A percentile compares a stretch with the other conserved stretches of the same genome.
Evolutionary conservation across 805 yeast genomes (phyloP).

Genomic region (Barnettozyma salicaria): DNA sequence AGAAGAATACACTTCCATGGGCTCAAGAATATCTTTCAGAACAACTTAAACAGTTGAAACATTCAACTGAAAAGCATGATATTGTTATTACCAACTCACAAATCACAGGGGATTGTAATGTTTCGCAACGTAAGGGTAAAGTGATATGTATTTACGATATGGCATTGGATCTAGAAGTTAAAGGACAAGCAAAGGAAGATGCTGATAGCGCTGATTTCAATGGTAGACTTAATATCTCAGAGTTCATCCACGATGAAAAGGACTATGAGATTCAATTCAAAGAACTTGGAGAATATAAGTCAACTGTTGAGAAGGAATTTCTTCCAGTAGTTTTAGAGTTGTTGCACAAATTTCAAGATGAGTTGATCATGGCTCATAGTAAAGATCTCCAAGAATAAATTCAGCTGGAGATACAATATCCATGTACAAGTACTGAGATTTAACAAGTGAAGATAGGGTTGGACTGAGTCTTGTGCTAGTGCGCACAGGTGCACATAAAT

Average conservation of each 20-base stretch:
- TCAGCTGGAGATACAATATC: neutral
- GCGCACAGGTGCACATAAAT: no score
- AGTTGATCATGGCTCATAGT: slow-evolving; percentile 55
- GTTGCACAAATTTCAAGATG: slow-evolving; percentile 55
- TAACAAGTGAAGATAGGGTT: neutral
- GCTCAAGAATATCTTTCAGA: slow-evolving; percentile 43
- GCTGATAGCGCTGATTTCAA: slow-evolving; percentile 26
- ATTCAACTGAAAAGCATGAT: slow-evolving; percentile 20
- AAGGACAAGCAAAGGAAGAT: slow-evolving; percentile 28
- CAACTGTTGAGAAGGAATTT: slow-evolving; percentile 38
- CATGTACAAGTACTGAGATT: no score
- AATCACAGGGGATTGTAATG: slow-evolving; percentile 71
- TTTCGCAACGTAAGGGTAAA: slow-evolving; percentile 78
- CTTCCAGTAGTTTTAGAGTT: slow-evolving; percentile 45
- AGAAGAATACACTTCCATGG: slow-evolving; percentile 63
- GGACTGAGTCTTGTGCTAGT: neutral
- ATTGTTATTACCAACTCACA: slow-evolving; percentile 34
- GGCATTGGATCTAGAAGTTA: slow-evolving; percentile 43
- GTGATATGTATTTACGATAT: slow-evolving; percentile 71
- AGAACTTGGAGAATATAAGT: slow-evolving; percentile 33
- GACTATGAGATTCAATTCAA: slow-evolving; percentile 57
- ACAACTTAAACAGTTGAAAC: slow-evolving; percentile 27
- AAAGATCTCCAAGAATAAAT: slow-evolving; percentile 49
- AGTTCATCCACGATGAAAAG: slow-evolving; percentile 72
- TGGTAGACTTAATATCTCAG: slow-evolving; percentile 50